Evolutionary conservation across 2,329 filamentous ascomycete species (phyloP), one percentile per base, ranked within the genome.

Genomic region (Stachybotrys chlorohalonatus): DNA sequence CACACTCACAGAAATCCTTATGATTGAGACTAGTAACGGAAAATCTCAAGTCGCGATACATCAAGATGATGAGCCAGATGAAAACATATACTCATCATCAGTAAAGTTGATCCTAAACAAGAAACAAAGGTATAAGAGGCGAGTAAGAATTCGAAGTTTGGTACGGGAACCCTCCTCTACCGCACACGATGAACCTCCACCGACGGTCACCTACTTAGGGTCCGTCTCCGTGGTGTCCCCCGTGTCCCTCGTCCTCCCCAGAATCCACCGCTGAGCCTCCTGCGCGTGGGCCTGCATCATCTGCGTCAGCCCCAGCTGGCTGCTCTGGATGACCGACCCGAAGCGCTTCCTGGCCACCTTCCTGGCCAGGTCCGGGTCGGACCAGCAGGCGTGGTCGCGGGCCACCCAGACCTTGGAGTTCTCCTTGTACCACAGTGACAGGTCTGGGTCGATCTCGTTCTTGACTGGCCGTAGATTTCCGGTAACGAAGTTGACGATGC

Each of bases 341-440:
- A 85, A 86, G 0, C 83, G 75, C 42, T 77, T 74, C 70, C 84
- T 85, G 51, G 75, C 70, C 0, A 86, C 79, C 62, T 83, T 84
- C 58, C 78, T 75, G 2, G 72, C 77, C 17, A 84, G 74, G 5
- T 85, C 82, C 36, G 78, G 76, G 55, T 86, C 82, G 57, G 70
- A 75, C 87, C 90, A 96, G 67, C 89, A 87, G 11, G 82, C 81
- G 67, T 96, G 93, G 56, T 86, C 78, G 31, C 79, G 74, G 1
- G 86, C 82, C 16, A 96, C 87, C 63, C 86, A 95, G 50, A 96
- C 86, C 4, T 83, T 79, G 0, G 90, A 94, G 69, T 90, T 85
- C 61, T 84, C 78, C 65, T 86, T 87, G 71, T 96, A 97, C 93
- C 93, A 97, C 30, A 77, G 76, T 1, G 84, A 86, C 1, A 92